Evolutionary conservation across 768 basidiomycete genomes (phyloP), one percentile per base, ranked within the genome.

Genomic region (Pulveroboletus ravenelii): DNA sequence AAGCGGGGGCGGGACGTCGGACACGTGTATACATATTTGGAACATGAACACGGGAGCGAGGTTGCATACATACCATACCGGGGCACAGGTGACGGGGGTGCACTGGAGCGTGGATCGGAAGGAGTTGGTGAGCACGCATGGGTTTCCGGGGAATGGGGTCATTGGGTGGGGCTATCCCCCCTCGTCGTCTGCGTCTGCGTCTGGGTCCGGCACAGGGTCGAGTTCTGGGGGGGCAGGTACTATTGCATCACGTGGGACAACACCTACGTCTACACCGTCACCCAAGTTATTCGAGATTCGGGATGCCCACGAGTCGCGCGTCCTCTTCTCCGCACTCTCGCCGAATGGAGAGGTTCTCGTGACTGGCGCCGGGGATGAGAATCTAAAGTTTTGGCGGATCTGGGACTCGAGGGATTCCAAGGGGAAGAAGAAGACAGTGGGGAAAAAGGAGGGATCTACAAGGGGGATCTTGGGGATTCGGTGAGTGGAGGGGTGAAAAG

Each of bases 311-410:
- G 94, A 97, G 65, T 84, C 87, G 29, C 75, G 96, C 31, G 31
- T 31, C 10, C 31, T 31, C 31, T 31, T 31, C 64, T 90, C 87
- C 49, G 82, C 85, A 18, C 65, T 96, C 8, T 82, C 87, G 49
- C 96, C 96, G 2, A 87, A 83, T 7, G 96, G 96, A 1, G 92
- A 93, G 57, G 84, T 93, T 5, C 85, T 99, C 10, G 88, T 84
- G 56, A 98, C 95, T 0, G 92, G 89, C 8, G 92, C 91, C 1
- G 88, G 88, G 0, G 96, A 98, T 62, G 95, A 98, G 75, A 94
- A 94, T 62, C 74, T 31, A 31, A 31, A 31, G 10, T 31, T 31
- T 31, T 31, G 31, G 31, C 31, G 31, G 31, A 31, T 31, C 12
- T 31, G 31, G 31, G 31, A 31, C 12, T 31, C 31, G 31, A 31